phyloP scores from a whole-genome alignment of 441 rosid genomes.

The Erodium chrysanthum region DNA sequence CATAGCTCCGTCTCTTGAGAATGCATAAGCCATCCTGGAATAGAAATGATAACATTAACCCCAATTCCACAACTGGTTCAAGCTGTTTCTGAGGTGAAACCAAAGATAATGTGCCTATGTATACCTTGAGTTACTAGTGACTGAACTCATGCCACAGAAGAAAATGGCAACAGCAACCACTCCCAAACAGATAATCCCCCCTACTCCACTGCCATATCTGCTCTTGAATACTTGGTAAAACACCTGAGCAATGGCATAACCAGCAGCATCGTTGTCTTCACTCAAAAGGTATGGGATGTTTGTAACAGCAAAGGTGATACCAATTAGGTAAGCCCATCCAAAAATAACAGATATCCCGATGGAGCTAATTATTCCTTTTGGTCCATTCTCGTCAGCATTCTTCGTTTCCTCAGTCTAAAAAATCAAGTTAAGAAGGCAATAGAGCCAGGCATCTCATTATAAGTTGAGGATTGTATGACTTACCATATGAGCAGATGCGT shows the following conservation, averaged over 20 bases:
- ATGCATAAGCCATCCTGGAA: constrained; percentile 91
- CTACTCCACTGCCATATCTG: constrained; percentile 75
- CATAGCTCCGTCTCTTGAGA: constrained; percentile 98
- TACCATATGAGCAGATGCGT: constrained; percentile 98
- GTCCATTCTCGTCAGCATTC: constrained; percentile 75
- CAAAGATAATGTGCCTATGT: no score
- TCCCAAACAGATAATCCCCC: constrained; percentile 82
- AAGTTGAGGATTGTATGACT: constrained; percentile 12
- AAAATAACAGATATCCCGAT: constrained; percentile 80
- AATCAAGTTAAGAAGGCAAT: neutral
- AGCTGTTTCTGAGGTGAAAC: neutral
- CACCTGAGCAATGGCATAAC: constrained; percentile 85
- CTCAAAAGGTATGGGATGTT: constrained; percentile 63
- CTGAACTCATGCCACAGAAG: constrained; percentile 96
- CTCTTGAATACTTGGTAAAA: constrained; percentile 74
- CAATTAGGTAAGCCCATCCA: constrained; percentile 90
- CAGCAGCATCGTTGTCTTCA: constrained; percentile 70
- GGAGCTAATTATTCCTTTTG: constrained; percentile 75
- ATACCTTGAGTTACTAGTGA: constrained; percentile 93
- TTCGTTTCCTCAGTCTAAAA: constrained; percentile 91
- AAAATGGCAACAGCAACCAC: constrained; percentile 75
- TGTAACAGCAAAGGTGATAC: constrained; percentile 77
- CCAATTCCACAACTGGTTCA: no score
- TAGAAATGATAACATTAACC: neutral
- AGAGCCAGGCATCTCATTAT: no score